phyloP scores from a whole-genome alignment of 23 red algal genomes.

The Pyropia haitanensis region DNA sequence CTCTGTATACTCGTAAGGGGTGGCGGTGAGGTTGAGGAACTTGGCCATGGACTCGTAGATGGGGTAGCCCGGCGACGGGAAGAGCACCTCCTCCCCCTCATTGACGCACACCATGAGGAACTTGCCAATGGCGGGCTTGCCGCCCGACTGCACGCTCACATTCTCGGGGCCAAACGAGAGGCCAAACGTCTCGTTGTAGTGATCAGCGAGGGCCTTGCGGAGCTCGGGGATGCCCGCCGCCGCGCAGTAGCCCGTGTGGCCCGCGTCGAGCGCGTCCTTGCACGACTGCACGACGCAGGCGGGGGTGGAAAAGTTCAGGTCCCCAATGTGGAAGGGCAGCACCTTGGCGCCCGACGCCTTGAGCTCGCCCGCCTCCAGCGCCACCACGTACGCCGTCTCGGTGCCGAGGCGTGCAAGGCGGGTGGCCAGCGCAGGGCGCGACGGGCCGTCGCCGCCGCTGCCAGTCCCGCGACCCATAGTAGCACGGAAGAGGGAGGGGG shows the following conservation, averaged over 20 bases:
- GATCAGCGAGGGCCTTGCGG: constrained; percentile 31
- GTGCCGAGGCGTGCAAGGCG: constrained; percentile 48
- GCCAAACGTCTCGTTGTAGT: constrained; percentile 66
- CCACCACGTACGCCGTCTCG: constrained; percentile 63
- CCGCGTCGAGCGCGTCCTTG: constrained; percentile 59
- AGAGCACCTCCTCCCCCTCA: constrained; percentile 81
- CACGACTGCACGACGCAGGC: constrained; percentile 48
- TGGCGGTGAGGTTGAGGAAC: constrained; percentile 57
- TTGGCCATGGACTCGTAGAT: constrained; percentile 71
- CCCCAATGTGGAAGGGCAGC: constrained; percentile 70
- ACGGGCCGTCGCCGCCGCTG: constrained; percentile 9
- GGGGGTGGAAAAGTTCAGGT: constrained; percentile 73
- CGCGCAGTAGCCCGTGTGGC: constrained; percentile 59
- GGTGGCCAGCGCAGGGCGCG: constrained; percentile 39
- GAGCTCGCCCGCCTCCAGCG: constrained; percentile 36
- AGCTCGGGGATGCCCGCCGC: constrained; percentile 59
- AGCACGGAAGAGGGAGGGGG: background rate
- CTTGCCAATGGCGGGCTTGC: constrained; percentile 62
- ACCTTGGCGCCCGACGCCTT: constrained; percentile 44
- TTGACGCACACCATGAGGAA: constrained; percentile 64
- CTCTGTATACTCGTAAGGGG: constrained; percentile 70
- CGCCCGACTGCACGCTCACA: constrained; percentile 55
- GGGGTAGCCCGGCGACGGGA: constrained; percentile 84
- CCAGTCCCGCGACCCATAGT: constrained; percentile 38
- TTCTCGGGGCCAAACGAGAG: constrained; percentile 27